Percentiles rank a stretch among this genome's conserved stretches.
These are phyloP conservation scores for Pythium monospermum DNA, from an alignment of 352 stramenopile genomes.

Conservation along the genomic window DNA sequence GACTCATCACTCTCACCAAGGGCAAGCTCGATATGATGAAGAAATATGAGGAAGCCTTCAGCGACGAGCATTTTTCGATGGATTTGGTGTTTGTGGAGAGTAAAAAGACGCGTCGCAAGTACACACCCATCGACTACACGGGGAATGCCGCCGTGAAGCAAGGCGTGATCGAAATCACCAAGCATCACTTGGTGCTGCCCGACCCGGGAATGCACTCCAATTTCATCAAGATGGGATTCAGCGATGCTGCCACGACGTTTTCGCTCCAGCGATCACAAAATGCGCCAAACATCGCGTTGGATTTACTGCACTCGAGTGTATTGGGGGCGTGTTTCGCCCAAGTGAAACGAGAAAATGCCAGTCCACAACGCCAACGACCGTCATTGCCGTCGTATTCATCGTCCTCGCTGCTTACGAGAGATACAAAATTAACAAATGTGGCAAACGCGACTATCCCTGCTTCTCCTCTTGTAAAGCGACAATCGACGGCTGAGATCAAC, in stretches of 20 bases:
- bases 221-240: slow-evolving; percentile 77
- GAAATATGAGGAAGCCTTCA: slow-evolving; percentile 80
- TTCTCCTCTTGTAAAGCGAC: slow-evolving; percentile 24
- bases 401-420: slow-evolving; percentile 2
- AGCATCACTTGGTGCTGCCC: slow-evolving; percentile 69
- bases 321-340: slow-evolving; percentile 46
- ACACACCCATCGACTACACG: slow-evolving; percentile 56
- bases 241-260: slow-evolving; percentile 68
- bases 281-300: slow-evolving; percentile 62
- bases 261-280: slow-evolving; percentile 77
- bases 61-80: slow-evolving; percentile 74
- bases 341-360: not conserved
- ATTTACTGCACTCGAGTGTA: slow-evolving; percentile 64
- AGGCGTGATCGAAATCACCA: slow-evolving; percentile 74
- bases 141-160: slow-evolving; percentile 63
- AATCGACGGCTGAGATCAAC: slow-evolving; percentile 69
- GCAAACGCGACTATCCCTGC: slow-evolving; percentile 14
- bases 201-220: slow-evolving; percentile 79
- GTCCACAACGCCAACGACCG: slow-evolving; percentile 2
- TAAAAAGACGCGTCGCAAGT: slow-evolving; percentile 27
- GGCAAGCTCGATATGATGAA: slow-evolving; percentile 78
- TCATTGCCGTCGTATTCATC: slow-evolving; percentile 10
- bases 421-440: slow-evolving; percentile 12
- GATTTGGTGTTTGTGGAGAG: slow-evolving; percentile 74
- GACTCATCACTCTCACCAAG: slow-evolving; percentile 72